Base-by-base conservation (phyloP, 1,139 yeast species). In the Diutina catenulata region DNA sequence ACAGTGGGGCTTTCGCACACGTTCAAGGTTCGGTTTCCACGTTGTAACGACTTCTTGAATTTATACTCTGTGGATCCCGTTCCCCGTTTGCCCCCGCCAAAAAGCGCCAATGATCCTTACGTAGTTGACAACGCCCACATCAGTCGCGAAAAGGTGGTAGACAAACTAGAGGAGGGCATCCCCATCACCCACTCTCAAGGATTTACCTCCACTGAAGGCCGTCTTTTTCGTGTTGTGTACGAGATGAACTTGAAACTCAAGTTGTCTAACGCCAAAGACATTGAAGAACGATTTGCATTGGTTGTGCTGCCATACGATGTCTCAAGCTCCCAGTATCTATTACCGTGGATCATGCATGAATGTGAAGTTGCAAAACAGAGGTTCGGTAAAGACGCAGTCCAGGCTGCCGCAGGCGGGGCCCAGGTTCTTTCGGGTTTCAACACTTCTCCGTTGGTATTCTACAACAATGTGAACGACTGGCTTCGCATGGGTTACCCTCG, bases 261-360 rank as follows among this genome's bases (percentile, higher is more conserved):
- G 47, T 53, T 76, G 21, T 55, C 58, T 16, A 70, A 66, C 40
- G 70, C 70, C 4, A 70, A 69, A 45, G 74, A 70, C 44, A 58
- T 70, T 42, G 73, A 64, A 33, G 53, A 72, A 6, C 51, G 60
- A 18, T 60, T 74, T 13, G 81, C 80, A 1, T 55, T 77, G 3
- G 70, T 70, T 0, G 62, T 77, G 0, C 60, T 78, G 37, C 77
- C 80, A 1, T 70, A 56, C 54, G 74, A 76, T 52, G 57, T 66
- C 39, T 48, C 41, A 16, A 64, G 60, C 49, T 68, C 71, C 40
- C 66, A 55, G 40, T 64, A 63, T 47, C 52, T 68, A 36, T 57
- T 64, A 46, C 64, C 53, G 50, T 75, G 73, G 70, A 73, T 77
- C n/a, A 50, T 64, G 45, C 60, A 62, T 37, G 80, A 76, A 49